A percentile compares a stretch with the other conserved stretches of the same genome.
Conservation (phyloP, 805 yeast genomes). For the Sugiyamaella smithiae region DNA sequence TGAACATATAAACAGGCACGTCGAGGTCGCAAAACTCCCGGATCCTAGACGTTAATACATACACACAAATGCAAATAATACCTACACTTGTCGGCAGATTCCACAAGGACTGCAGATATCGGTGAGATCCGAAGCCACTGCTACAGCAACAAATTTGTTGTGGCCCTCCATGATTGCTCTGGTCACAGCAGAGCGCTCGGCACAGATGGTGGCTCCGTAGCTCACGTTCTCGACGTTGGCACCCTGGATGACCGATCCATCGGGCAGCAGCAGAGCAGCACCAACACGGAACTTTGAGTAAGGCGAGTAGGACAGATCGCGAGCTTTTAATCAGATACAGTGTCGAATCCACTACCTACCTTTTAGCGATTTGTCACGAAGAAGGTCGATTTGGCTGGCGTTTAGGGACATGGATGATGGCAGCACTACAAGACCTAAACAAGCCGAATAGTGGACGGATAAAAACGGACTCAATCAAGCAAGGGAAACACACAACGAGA, state of each 20-base stretch:
- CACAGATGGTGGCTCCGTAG: conserved; percentile 74
- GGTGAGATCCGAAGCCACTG: conserved; percentile 59
- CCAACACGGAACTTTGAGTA: conserved; percentile 85
- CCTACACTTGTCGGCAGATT: conserved; percentile 76
- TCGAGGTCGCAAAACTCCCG: conserved; percentile 65
- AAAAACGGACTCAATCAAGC: too few relatives aligned
- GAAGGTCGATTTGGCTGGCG: conserved; percentile 9
- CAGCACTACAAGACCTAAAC: too few relatives aligned
- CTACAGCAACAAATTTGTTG: conserved; percentile 54
- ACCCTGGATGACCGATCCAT: conserved; percentile 56
- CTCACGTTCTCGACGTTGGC: conserved; percentile 94
- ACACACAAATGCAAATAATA: conserved; percentile 3
- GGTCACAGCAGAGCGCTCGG: conserved; percentile 66
- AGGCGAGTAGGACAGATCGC: conserved; percentile 59
- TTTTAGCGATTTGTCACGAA: conserved; percentile 16
- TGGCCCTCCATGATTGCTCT: conserved; percentile 46
- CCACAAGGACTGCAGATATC: conserved; percentile 84
- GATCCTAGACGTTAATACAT: conserved; percentile 33
- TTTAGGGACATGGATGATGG: too few relatives aligned
- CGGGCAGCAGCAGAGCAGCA: conserved; percentile 57
- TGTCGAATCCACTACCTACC: conserved; percentile 3
- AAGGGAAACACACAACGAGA: too few relatives aligned
- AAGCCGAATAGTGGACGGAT: too few relatives aligned
- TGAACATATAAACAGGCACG: conserved; percentile 68
- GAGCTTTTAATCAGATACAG: conserved; percentile 39